phyloP scores from a whole-genome alignment of 1,284 basidiomycete species.

The Ceratobasidium sp. region DNA sequence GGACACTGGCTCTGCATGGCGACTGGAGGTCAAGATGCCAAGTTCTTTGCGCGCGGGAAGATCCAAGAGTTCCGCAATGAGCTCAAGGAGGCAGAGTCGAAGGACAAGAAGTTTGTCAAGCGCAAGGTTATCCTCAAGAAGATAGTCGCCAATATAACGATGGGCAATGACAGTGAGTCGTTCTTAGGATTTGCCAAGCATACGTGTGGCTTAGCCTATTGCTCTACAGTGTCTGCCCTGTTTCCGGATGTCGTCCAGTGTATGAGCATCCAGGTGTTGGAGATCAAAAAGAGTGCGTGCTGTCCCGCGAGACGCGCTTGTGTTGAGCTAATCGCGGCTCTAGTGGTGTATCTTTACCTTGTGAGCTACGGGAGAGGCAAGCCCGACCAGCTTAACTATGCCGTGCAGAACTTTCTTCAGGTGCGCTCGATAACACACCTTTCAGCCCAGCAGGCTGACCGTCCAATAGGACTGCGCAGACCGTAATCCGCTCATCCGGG shows the following conservation, averaged over 20 bases:
- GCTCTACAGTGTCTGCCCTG: slow-evolving; percentile 83
- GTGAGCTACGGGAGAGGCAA: slow-evolving; percentile 91
- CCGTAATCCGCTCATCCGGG: slow-evolving; percentile 90
- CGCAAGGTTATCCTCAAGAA: slow-evolving; percentile 94
- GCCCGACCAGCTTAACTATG: slow-evolving; percentile 87
- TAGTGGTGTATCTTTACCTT: slow-evolving; percentile 93
- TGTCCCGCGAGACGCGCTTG: slow-evolving; percentile 41
- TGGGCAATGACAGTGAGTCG: slow-evolving; percentile 91
- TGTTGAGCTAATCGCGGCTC: slow-evolving; percentile 8
- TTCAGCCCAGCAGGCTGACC: slow-evolving; percentile 5
- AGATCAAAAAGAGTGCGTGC: slow-evolving; percentile 96
- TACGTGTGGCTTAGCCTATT: slow-evolving; percentile 10
- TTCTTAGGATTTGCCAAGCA: slow-evolving; percentile 16
- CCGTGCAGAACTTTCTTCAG: slow-evolving; percentile 90
- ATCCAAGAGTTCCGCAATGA: slow-evolving; percentile 82
- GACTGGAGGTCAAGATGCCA: slow-evolving; percentile 77
- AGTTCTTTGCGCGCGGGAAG: slow-evolving; percentile 91
- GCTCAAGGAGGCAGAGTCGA: slow-evolving; percentile 86
- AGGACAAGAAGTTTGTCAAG: slow-evolving; percentile 93
- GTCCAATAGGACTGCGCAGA: slow-evolving; percentile 83
- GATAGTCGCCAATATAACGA: slow-evolving; percentile 94
- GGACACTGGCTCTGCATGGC: slow-evolving; percentile 42
- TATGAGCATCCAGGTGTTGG: slow-evolving; percentile 86
- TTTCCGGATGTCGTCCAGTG: slow-evolving; percentile 92
- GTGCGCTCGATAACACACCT: slow-evolving; percentile 56